Percentiles rank a stretch among this genome's conserved stretches.
These are phyloP conservation scores for Fraxinus ornus DNA, from an alignment of 305 asterid species.

Conservation along the genomic window DNA sequence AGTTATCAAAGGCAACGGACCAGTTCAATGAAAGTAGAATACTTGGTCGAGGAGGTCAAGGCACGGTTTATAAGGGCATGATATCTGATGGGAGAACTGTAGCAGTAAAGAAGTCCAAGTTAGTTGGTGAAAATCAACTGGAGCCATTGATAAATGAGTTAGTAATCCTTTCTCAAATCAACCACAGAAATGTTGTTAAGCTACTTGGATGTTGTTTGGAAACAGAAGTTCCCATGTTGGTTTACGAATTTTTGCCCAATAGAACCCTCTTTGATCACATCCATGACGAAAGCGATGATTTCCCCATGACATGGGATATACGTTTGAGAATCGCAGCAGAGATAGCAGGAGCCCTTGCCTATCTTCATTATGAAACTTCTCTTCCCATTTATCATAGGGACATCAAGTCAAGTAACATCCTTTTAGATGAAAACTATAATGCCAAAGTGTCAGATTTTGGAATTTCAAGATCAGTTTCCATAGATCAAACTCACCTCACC, in stretches of 20 bases:
- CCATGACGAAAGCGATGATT: not conserved
- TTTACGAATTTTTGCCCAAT: slow-evolving; percentile 1
- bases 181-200: not conserved
- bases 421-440: not conserved
- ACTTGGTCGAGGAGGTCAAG: slow-evolving; percentile 9
- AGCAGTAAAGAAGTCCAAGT: slow-evolving; percentile 4
- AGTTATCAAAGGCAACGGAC: not conserved
- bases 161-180: not conserved
- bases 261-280: slow-evolving; percentile 12
- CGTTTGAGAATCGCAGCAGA: not conserved
- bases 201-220: not conserved
- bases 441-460: not conserved
- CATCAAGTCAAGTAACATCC: not conserved
- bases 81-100: slow-evolving; percentile 7
- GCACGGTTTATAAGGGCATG: slow-evolving; percentile 20
- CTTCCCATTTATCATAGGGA: not conserved
- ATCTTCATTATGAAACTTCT: not conserved
- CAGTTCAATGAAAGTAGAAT: slow-evolving; percentile 1
- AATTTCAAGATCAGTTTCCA: not conserved
- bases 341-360: not conserved
- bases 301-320: not conserved
- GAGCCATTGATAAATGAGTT: not conserved
- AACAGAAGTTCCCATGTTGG: slow-evolving; percentile 3
- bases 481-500: not conserved
- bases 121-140: not conserved